A percentile compares a stretch with the other conserved stretches of the same genome.
phyloP scores from a whole-genome alignment of 2,329 filamentous ascomycete genomes.

The Penicillium sp. region DNA sequence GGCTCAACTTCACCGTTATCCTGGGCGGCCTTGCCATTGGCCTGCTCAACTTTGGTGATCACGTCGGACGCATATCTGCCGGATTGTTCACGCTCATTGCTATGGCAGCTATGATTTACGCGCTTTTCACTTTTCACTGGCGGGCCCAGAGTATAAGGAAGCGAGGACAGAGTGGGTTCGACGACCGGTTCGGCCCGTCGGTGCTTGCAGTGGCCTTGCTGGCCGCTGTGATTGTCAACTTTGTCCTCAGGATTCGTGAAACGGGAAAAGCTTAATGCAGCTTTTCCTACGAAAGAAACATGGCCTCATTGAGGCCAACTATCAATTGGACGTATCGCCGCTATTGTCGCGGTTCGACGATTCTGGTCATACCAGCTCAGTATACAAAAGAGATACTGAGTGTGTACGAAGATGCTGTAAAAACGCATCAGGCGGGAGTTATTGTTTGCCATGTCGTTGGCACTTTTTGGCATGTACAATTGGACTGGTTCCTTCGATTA shows the following conservation, averaged over 20 bases:
- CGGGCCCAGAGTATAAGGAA: conserved; percentile 86
- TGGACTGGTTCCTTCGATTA: neutral
- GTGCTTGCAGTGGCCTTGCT: conserved; percentile 82
- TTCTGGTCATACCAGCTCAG: neutral
- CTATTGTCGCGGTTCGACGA: neutral
- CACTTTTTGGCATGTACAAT: neutral
- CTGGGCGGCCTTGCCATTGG: conserved; percentile 94
- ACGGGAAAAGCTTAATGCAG: neutral
- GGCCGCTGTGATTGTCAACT: conserved; percentile 91
- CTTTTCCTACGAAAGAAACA: neutral
- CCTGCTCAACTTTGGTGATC: conserved; percentile 96
- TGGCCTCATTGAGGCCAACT: neutral
- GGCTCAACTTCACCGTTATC: conserved; percentile 99
- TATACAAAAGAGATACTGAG: neutral
- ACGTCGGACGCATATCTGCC: conserved; percentile 87
- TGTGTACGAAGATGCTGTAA: neutral
- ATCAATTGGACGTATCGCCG: neutral
- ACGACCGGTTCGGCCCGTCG: conserved; percentile 91
- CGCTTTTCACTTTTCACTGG: conserved; percentile 95
- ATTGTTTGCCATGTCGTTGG: neutral
- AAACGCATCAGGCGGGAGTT: neutral
- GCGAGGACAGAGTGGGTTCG: conserved; percentile 90
- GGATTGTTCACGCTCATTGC: conserved; percentile 91
- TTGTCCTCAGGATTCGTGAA: conserved; percentile 64
- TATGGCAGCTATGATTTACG: conserved; percentile 93